A percentile compares a stretch with the other conserved stretches of the same genome.
Evolutionary conservation across 176 grass and related monocot species (phyloP).

Genomic region (Cenchrus fungigraminus): DNA sequence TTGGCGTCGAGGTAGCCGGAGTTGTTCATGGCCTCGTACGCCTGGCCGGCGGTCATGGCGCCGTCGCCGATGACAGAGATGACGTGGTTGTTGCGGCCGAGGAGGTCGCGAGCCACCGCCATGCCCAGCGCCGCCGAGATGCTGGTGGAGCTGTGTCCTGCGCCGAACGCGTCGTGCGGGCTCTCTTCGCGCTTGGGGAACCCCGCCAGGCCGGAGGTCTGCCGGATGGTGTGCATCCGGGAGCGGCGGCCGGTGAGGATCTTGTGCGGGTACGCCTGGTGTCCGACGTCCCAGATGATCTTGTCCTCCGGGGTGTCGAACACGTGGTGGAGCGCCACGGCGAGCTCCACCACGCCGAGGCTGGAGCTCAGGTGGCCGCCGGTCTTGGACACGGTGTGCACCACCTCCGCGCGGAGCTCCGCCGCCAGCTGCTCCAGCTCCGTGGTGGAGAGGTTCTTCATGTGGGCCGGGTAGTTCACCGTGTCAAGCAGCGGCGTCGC

Average conservation of each 20-base stretch:
- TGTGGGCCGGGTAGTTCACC: slow-evolving; percentile 80
- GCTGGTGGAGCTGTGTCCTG: slow-evolving; percentile 88
- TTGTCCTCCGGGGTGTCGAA: slow-evolving; percentile 91
- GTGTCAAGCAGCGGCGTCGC: slow-evolving; percentile 82
- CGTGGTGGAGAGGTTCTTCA: slow-evolving; percentile 83
- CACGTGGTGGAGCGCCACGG: slow-evolving; percentile 87
- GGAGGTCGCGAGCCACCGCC: slow-evolving; percentile 82
- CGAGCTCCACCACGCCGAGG: slow-evolving; percentile 85
- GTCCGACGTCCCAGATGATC: slow-evolving; percentile 99
- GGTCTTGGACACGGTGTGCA: slow-evolving; percentile 65
- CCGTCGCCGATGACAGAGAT: slow-evolving; percentile 94
- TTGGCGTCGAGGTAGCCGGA: slow-evolving; percentile 83
- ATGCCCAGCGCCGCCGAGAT: slow-evolving; percentile 97
- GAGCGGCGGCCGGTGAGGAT: slow-evolving; percentile 88
- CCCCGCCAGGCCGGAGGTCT: slow-evolving; percentile 89
- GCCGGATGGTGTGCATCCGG: slow-evolving; percentile 84
- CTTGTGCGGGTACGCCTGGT: slow-evolving; percentile 97
- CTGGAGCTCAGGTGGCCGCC: slow-evolving; percentile 88
- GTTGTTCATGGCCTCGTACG: slow-evolving; percentile 98
- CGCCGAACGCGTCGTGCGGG: slow-evolving; percentile 90
- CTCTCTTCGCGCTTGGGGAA: slow-evolving; percentile 98
- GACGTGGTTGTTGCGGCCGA: slow-evolving; percentile 79
- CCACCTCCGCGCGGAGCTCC: slow-evolving; percentile 82
- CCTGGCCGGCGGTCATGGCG: slow-evolving; percentile 97
- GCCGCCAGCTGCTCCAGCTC: slow-evolving; percentile 90